phyloP scores from a whole-genome alignment of 75 land plant species.

The Larix kaempferi region DNA sequence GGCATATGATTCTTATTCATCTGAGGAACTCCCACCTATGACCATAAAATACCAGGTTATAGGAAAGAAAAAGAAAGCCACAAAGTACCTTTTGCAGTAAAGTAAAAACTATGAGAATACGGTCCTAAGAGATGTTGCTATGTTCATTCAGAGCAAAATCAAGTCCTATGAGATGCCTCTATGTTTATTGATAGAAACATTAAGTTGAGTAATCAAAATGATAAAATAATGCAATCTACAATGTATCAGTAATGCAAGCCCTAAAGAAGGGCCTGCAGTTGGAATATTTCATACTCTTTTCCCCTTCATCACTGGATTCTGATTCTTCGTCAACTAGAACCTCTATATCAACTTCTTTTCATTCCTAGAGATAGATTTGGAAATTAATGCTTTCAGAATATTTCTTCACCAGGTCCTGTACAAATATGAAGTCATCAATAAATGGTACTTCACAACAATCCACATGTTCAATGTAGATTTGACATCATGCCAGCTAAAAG shows the following conservation, averaged over 20 bases:
- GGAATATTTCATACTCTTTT: constrained; percentile 28
- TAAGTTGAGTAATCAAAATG: not conserved
- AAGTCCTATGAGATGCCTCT: not conserved
- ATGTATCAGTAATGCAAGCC: not conserved
- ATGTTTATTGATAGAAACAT: not conserved
- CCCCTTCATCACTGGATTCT: constrained; percentile 53
- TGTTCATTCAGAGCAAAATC: not conserved
- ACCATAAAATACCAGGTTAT: not conserved
- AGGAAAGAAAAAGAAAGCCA: not conserved
- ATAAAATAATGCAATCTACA: not conserved
- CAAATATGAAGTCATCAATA: not conserved
- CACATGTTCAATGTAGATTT: no score
- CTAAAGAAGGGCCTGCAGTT: not conserved
- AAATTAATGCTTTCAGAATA: constrained; percentile 98
- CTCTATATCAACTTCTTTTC: constrained; percentile 84
- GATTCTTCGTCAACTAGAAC: constrained; percentile 86
- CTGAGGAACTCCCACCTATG: constrained; percentile 53
- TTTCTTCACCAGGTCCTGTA: constrained; percentile 87
- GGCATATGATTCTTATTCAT: constrained; percentile 61
- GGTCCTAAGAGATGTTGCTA: not conserved
- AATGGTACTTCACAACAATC: not conserved
- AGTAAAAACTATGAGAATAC: not conserved
- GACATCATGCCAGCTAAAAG: not conserved
- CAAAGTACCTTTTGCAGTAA: not conserved
- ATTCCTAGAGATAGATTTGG: constrained; percentile 90